Evolutionary conservation across 805 yeast species (phyloP).

Genomic region (Teunomyces aglyptinius): DNA sequence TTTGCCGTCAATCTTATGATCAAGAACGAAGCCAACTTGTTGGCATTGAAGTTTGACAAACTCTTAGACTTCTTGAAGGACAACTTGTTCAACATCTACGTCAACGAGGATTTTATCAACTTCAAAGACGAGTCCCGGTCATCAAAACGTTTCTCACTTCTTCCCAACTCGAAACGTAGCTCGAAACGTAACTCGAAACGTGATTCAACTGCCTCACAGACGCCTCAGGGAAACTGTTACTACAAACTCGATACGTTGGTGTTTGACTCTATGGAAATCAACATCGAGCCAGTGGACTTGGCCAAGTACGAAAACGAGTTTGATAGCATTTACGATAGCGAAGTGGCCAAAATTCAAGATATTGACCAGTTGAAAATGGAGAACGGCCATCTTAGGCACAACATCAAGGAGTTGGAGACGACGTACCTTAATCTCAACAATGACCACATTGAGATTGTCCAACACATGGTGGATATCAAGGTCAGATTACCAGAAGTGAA

Average conservation of each 20-base stretch:
- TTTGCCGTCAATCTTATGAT: constrained; percentile 80
- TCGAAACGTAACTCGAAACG: constrained; percentile 14
- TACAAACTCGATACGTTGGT: constrained; percentile 77
- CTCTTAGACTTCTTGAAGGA: constrained; percentile 77
- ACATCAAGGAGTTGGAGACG: constrained; percentile 70
- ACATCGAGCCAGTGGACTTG: constrained; percentile 70
- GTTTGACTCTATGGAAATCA: constrained; percentile 70
- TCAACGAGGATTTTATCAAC: constrained; percentile 38
- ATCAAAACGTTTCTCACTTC: constrained; percentile 20
- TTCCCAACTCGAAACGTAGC: constrained; percentile 22
- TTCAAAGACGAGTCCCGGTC: constrained; percentile 13
- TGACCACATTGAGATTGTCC: constrained; percentile 85
- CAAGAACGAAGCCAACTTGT: constrained; percentile 58
- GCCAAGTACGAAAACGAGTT: constrained; percentile 72
- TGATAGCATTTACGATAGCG: constrained; percentile 65
- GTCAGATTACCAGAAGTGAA: constrained; percentile 69
- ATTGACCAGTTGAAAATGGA: constrained; percentile 56
- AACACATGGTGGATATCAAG: constrained; percentile 80
- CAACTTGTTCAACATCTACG: constrained; percentile 69
- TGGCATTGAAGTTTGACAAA: constrained; percentile 70
- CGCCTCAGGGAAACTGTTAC: constrained; percentile 16
- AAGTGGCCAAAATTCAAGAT: constrained; percentile 62
- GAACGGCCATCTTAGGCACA: constrained; percentile 71
- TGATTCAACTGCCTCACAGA: constrained; percentile 6
- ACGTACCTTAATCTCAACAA: constrained; percentile 66